Evolutionary conservation across 768 basidiomycete genomes (phyloP).

Genomic region (Phlebiopsis flavidoalba): DNA sequence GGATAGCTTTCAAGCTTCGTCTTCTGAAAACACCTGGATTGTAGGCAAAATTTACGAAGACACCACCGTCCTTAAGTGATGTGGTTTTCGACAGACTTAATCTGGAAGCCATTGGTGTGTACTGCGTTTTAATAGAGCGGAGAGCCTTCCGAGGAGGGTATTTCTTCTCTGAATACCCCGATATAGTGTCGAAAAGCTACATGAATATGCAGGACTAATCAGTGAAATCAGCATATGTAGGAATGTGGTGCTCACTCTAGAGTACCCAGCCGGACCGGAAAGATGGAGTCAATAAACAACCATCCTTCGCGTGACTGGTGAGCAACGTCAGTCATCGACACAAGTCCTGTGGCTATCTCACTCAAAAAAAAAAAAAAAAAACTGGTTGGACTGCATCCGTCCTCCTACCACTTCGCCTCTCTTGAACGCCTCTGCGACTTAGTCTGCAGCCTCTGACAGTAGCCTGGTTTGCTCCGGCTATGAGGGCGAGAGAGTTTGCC

Average conservation of each 20-base stretch:
- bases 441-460: background rate
- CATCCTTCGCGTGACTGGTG: conserved; percentile 37
- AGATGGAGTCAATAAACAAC: conserved; percentile 74
- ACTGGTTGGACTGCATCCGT: background rate
- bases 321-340: background rate
- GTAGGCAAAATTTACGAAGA: conserved; percentile 74
- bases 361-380: too few species aligned
- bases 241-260: conserved; percentile 58
- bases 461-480: background rate
- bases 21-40: conserved; percentile 27
- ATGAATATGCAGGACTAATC: background rate
- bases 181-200: conserved; percentile 61
- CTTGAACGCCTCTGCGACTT: background rate
- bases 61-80: conserved; percentile 81
- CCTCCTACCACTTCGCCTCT: background rate
- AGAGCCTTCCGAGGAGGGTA: conserved; percentile 46
- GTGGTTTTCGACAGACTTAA: conserved; percentile 61
- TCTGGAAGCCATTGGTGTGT: conserved; percentile 49
- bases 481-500: too few species aligned
- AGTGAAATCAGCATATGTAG: background rate
- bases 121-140: conserved; percentile 45
- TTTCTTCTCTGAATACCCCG: conserved; percentile 55
- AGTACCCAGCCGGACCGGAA: conserved; percentile 62
- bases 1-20: conserved; percentile 43
- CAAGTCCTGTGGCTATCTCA: background rate